A percentile compares a stretch with the other conserved stretches of the same genome.
These are phyloP conservation scores for Epichloe baconii DNA, from an alignment of 2,329 filamentous ascomycete species.

Conservation along the genomic window DNA sequence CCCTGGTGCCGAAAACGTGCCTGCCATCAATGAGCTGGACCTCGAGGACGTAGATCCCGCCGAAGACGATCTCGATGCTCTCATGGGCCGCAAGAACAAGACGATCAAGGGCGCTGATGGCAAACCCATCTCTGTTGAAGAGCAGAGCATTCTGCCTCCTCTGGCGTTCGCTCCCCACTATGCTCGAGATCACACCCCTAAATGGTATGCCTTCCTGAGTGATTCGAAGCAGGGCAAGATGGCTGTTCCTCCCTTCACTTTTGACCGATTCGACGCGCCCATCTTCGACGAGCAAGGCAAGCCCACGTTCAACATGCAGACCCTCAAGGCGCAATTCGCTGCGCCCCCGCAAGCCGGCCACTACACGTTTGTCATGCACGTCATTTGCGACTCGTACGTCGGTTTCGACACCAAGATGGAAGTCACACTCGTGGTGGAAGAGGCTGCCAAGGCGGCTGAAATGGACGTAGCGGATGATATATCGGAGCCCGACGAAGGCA, in stretches of 20 bases:
- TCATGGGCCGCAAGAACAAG: slow-evolving; percentile 64
- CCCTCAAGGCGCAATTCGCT: slow-evolving; percentile 92
- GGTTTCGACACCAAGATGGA: slow-evolving; percentile 90
- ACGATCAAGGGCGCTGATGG: slow-evolving; percentile 48
- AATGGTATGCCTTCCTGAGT: slow-evolving; percentile 89
- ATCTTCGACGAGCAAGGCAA: slow-evolving; percentile 68
- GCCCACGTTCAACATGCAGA: slow-evolving; percentile 91
- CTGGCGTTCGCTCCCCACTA: slow-evolving; percentile 87
- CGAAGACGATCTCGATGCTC: slow-evolving; percentile 79
- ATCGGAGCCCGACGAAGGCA: slow-evolving; percentile 95
- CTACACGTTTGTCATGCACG: slow-evolving; percentile 89
- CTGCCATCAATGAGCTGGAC: slow-evolving; percentile 62
- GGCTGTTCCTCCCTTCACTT: slow-evolving; percentile 92
- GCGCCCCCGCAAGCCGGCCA: slow-evolving; percentile 84
- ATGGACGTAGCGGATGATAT: slow-evolving; percentile 87
- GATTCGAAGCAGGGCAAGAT: slow-evolving; percentile 93
- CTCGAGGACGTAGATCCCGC: slow-evolving; percentile 86
- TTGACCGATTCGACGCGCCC: slow-evolving; percentile 81
- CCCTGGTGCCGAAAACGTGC: slow-evolving; percentile 69
- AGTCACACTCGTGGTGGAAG: slow-evolving; percentile 78
- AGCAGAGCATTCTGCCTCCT: slow-evolving; percentile 60
- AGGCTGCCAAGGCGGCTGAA: slow-evolving; percentile 70
- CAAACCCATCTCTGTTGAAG: slow-evolving; percentile 41
- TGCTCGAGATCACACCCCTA: slow-evolving; percentile 74
- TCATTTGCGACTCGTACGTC: slow-evolving; percentile 89